A percentile compares a stretch with the other conserved stretches of the same genome.
phyloP scores from a whole-genome alignment of 164 flowering plant species.

The Vitis rotundifolia region DNA sequence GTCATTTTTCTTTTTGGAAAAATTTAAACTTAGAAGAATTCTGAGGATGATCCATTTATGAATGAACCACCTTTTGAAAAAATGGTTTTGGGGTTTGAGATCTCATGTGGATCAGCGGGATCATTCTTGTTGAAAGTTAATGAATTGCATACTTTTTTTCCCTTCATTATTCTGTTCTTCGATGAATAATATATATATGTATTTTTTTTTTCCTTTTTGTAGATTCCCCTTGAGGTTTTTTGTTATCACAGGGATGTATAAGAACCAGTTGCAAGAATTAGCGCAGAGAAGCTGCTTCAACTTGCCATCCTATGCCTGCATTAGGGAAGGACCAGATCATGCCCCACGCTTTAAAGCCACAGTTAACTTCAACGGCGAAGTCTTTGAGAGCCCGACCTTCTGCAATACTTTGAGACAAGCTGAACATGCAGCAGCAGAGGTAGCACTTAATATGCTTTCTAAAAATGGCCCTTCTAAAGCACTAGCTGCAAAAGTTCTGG shows the following conservation, averaged over 20 bases:
- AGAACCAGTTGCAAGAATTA: slow-evolving; percentile 23
- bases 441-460: slow-evolving; percentile 15
- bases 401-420: slow-evolving; percentile 18
- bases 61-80: not conserved
- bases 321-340: slow-evolving; percentile 20
- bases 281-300: slow-evolving; percentile 1
- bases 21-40: not conserved
- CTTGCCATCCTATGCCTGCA: slow-evolving; percentile 20
- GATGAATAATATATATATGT: too few relatives aligned
- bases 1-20: not conserved
- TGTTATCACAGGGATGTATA: slow-evolving; percentile 11
- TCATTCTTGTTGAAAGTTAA: not conserved
- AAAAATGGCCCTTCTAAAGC: slow-evolving; percentile 21
- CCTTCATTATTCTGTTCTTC: too few relatives aligned
- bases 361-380: slow-evolving; percentile 18
- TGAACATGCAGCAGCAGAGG: slow-evolving; percentile 22
- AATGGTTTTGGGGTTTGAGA: not conserved
- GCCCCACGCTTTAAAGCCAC: slow-evolving; percentile 23
- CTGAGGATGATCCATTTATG: not conserved
- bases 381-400: slow-evolving; percentile 19
- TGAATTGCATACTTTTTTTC: too few relatives aligned
- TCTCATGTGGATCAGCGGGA: not conserved
- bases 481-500: slow-evolving; percentile 19
- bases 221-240: slow-evolving; percentile 8
- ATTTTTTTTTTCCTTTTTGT: not conserved